Base-by-base conservation (phyloP, 768 basidiomycete species). In the Paxillus rubicundulus region DNA sequence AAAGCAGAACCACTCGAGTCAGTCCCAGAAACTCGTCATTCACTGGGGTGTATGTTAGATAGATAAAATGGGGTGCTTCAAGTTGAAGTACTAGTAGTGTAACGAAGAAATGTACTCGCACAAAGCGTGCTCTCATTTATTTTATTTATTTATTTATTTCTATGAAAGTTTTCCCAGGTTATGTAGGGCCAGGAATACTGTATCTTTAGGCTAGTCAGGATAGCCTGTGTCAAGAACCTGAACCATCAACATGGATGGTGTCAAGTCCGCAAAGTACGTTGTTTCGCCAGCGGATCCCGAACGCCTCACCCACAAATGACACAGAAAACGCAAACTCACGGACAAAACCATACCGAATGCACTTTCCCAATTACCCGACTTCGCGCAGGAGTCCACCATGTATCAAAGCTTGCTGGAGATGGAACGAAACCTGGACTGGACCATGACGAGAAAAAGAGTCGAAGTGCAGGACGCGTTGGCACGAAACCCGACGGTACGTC, bases 351-450 rank as follows among this genome's bases (percentile, higher is more conserved):
- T 96, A 33, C 89, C 92, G 0, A 84, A 86, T 76, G 82, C 81
- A 47, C 77, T 94, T 33, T 76, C 86, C 5, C 84, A 90, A 54
- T 77, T 82, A 59, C 82, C 86, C 16, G 82, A 85, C 45, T 90
- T 91, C 63, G 81, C 86, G 2, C 79, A 82, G 60, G 92, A 96
- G 66, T 91, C 91, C 20, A 76, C 74, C 52, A 90, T 95, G 81
- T 97, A 96, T 70, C 82, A 86, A 54, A 85, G 90, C 61, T 74
- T 97, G 37, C 69, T 94, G 24, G 86, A 89, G 58, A 91, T 91
- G 84, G 94, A 97, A 67, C 81, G 89, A 52, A 90, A 87, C 66
- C 74, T 98, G 14, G 94, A 98, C 69, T 97, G 95, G 95, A 95
- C 92, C 4, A 87, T 95, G 77, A 85, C 84, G 65, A 78, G 95